Evolutionary conservation across 495 filamentous ascomycete genomes (phyloP).

Genomic region (Penicillium cataractarum): DNA sequence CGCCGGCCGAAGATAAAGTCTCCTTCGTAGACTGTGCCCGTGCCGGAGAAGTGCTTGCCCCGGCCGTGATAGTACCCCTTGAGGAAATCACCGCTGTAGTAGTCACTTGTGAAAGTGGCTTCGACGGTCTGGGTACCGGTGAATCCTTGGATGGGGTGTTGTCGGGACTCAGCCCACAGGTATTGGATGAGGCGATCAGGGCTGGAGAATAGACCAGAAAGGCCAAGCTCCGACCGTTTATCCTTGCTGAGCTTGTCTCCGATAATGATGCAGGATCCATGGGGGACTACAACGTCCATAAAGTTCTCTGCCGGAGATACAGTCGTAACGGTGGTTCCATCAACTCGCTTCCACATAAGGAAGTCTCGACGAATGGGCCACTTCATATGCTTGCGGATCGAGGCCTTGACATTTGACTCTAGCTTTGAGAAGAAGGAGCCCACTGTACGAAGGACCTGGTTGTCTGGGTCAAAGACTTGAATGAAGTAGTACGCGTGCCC

Average conservation of each 20-base stretch:
- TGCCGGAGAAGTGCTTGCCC: constrained; percentile 57
- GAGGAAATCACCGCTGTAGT: constrained; percentile 51
- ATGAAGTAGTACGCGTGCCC: constrained; percentile 54
- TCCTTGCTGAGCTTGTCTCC: constrained; percentile 49
- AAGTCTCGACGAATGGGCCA: constrained; percentile 45
- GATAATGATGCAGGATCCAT: constrained; percentile 50
- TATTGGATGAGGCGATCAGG: constrained; percentile 51
- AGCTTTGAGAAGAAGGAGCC: constrained; percentile 53
- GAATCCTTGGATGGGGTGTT: constrained; percentile 50
- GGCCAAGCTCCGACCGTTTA: constrained; percentile 42
- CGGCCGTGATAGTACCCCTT: constrained; percentile 55
- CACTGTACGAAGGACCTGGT: constrained; percentile 53
- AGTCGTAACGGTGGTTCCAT: constrained; percentile 43
- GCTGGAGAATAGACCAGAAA: constrained; percentile 47
- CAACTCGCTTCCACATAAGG: constrained; percentile 49
- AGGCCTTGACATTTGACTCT: constrained; percentile 49
- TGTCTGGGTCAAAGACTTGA: constrained; percentile 54
- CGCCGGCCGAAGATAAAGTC: constrained; percentile 55
- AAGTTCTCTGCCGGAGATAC: constrained; percentile 47
- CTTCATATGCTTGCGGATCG: constrained; percentile 44
- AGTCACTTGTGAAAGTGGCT: constrained; percentile 51
- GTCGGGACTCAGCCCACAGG: constrained; percentile 47
- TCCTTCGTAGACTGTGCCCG: constrained; percentile 59
- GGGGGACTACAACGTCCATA: constrained; percentile 38
- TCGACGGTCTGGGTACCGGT: constrained; percentile 48